Evolutionary conservation across 2,329 filamentous ascomycete species (phyloP).

Genomic region (Lithohypha guttulata): DNA sequence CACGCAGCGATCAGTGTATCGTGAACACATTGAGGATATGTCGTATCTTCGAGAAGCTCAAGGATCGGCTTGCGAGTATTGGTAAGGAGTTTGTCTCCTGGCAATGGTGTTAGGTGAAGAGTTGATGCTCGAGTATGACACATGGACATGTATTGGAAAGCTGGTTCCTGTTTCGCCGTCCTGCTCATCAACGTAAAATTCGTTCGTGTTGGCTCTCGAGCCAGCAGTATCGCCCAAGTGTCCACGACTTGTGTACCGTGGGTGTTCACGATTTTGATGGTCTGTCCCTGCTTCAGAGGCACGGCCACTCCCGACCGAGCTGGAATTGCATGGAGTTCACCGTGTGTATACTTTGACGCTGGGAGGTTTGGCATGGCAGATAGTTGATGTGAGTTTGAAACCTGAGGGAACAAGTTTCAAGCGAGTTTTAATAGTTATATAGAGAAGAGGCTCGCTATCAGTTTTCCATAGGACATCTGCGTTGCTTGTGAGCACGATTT

Average conservation of each 20-base stretch:
- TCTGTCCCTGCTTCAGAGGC: constrained; percentile 28
- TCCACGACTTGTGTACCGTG: constrained; percentile 41
- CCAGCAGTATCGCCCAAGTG: constrained; percentile 38
- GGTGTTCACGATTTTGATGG: constrained; percentile 38
- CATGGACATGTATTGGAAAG: constrained; percentile 27
- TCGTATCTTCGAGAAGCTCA: constrained; percentile 30
- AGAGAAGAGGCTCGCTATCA: too few species aligned
- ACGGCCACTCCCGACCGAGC: constrained; percentile 36
- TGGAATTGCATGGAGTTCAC: constrained; percentile 26
- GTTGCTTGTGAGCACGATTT: too few species aligned
- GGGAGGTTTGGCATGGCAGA: background rate
- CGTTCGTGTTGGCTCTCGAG: background rate
- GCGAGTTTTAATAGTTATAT: too few species aligned
- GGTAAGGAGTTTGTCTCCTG: constrained; percentile 29
- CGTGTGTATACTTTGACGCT: background rate
- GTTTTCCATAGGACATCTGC: too few species aligned
- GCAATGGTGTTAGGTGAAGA: constrained; percentile 22
- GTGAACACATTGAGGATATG: constrained; percentile 26
- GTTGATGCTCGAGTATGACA: constrained; percentile 30
- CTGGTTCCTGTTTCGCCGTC: background rate
- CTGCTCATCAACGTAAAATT: background rate
- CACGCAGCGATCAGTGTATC: constrained; percentile 35
- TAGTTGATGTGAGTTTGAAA: too few species aligned
- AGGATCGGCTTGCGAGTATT: constrained; percentile 30
- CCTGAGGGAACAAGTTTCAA: too few species aligned